Conservation (phyloP, 2,329 filamentous ascomycete species). For the Pseudodiploospora longispora region DNA sequence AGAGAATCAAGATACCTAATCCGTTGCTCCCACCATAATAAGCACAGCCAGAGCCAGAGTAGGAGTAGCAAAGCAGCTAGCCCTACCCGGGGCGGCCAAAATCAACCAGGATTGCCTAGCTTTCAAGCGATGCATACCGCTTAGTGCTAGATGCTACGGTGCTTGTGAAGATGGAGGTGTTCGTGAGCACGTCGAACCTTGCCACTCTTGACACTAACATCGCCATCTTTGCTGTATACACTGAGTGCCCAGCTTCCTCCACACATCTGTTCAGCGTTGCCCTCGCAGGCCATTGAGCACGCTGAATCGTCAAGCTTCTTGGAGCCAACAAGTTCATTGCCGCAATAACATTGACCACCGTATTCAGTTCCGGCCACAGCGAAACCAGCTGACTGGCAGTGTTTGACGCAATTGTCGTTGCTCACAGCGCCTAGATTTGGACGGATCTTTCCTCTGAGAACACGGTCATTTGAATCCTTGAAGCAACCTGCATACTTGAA, state of each 20-base stretch:
- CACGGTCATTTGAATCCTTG: conserved; percentile 28
- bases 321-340: conserved; percentile 24
- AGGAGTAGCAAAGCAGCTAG: no score
- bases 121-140: not conserved
- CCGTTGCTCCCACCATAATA: no score
- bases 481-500: conserved; percentile 38
- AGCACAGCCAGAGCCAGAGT: no score
- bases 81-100: no score
- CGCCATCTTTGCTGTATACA: conserved; percentile 33
- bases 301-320: conserved; percentile 33
- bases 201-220: conserved; percentile 17
- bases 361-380: conserved; percentile 43
- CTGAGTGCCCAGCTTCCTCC: conserved; percentile 40
- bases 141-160: conserved; percentile 22
- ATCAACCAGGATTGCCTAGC: no score
- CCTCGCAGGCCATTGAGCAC: conserved; percentile 40
- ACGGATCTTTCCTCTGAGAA: conserved; percentile 30
- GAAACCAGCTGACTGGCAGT: conserved; percentile 36
- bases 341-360: conserved; percentile 47
- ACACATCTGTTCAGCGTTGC: conserved; percentile 38
- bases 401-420: conserved; percentile 38
- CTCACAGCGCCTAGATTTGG: conserved; percentile 34
- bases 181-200: conserved; percentile 28
- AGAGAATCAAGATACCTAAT: no score
- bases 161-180: conserved; percentile 23